phyloP scores from a whole-genome alignment of 1,139 yeast species.

The Protomyces lactucae-debilis region DNA sequence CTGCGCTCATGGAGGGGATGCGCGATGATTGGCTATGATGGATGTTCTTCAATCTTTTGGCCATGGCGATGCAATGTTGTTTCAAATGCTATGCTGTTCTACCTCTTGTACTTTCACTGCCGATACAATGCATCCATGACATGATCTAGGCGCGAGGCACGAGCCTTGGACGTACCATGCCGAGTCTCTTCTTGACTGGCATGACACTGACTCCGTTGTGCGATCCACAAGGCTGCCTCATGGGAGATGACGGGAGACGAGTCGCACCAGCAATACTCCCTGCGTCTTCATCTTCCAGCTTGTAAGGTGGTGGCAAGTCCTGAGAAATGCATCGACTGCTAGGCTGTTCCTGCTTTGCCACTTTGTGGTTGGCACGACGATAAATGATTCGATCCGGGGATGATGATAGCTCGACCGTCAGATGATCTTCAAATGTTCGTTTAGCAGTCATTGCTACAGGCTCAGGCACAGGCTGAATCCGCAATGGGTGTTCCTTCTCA shows the following conservation, averaged over 20 bases:
- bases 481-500: not conserved
- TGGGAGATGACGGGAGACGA: too few species aligned
- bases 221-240: too few species aligned
- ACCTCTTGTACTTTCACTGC: too few species aligned
- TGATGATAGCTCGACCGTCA: slow-evolving; percentile 5
- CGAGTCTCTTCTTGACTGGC: slow-evolving; percentile 1
- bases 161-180: slow-evolving; percentile 21
- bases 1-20: not conserved
- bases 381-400: slow-evolving; percentile 11
- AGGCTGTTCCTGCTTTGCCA: not conserved
- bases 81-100: not conserved
- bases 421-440: slow-evolving; percentile 7
- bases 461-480: not conserved
- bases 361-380: not conserved
- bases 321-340: too few species aligned
- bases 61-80: not conserved
- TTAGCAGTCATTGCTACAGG: not conserved
- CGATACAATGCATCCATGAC: not conserved
- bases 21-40: too few species aligned
- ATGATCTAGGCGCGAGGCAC: not conserved
- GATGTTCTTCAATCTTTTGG: not conserved
- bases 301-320: too few species aligned
- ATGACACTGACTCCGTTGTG: not conserved
- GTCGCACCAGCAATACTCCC: too few species aligned
- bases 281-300: too few species aligned